These are phyloP conservation scores for Vaccinium corymbosum DNA, from an alignment of 148 eudicot species.

Conservation along the genomic window DNA sequence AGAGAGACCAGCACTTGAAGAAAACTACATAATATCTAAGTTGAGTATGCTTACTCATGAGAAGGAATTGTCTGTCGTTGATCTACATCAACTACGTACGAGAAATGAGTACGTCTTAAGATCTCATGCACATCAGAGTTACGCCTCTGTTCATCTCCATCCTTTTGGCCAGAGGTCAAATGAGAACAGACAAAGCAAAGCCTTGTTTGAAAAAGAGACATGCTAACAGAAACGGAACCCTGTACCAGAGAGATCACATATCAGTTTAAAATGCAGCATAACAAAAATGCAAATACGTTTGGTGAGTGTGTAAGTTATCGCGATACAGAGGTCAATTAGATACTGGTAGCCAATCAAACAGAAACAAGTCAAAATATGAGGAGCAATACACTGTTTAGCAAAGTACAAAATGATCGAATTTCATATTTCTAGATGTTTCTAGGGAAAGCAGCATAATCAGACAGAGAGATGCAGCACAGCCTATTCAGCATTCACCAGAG, in stretches of 20 bases:
- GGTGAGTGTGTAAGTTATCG: not conserved
- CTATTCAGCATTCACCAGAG: not conserved
- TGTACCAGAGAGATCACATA: conserved; percentile 27
- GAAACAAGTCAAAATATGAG: not conserved
- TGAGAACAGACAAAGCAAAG: conserved; percentile 93
- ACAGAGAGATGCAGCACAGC: not conserved
- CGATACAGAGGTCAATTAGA: not conserved
- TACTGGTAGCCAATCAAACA: not conserved
- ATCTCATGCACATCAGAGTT: conserved; percentile 80
- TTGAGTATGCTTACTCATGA: conserved; percentile 66
- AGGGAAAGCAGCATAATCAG: not conserved
- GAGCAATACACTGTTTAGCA: not conserved
- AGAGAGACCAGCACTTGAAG: not conserved
- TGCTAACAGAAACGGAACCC: conserved; percentile 93
- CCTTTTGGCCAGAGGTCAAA: conserved; percentile 77
- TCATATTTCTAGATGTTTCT: not conserved
- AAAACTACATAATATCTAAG: not conserved
- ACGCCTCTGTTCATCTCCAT: conserved; percentile 72
- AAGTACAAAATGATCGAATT: not conserved
- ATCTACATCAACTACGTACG: conserved; percentile 50
- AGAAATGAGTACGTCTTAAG: conserved; percentile 70
- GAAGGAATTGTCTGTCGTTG: conserved; percentile 71
- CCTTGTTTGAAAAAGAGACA: conserved; percentile 75
- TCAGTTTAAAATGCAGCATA: not conserved
- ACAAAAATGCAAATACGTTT: not conserved